Percentiles rank a stretch among this genome's conserved stretches.
phyloP scores from a whole-genome alignment of 305 asterid species.

The Fraxinus sp. region DNA sequence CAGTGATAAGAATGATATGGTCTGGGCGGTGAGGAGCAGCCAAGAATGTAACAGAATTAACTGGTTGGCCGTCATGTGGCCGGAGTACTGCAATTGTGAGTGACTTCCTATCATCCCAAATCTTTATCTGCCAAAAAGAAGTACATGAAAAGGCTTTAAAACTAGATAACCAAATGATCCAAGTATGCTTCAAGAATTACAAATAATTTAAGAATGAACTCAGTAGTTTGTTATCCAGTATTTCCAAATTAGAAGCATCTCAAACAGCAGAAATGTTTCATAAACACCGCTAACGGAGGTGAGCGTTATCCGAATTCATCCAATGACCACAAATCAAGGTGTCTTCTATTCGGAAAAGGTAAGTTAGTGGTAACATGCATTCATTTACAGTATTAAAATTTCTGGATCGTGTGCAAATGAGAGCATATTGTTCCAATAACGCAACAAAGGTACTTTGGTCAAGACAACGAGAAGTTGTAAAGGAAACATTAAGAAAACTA shows the following conservation, averaged over 20 bases:
- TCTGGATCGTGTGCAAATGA: neutral
- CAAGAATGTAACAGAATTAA: constrained; percentile 79
- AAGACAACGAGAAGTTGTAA: neutral
- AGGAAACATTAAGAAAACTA: neutral
- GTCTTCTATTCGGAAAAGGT: neutral
- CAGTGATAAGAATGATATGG: constrained; percentile 86
- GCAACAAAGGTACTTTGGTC: neutral
- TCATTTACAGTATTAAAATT: neutral
- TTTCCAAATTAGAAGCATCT: neutral
- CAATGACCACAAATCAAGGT: neutral
- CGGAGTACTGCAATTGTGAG: constrained; percentile 73
- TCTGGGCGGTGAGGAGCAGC: constrained; percentile 84
- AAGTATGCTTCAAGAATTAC: constrained; percentile 14
- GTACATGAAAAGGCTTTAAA: constrained; percentile 18
- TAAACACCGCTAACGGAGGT: neutral
- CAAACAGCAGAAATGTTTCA: constrained; percentile 1
- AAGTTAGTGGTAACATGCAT: neutral
- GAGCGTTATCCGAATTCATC: neutral
- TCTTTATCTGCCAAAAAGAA: constrained; percentile 62
- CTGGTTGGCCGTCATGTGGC: constrained; percentile 89
- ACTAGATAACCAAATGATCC: neutral
- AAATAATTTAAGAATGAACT: constrained; percentile 2
- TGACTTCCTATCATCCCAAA: constrained; percentile 87
- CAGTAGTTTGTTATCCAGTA: neutral
- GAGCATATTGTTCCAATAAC: neutral